Evolutionary conservation across 2,329 filamentous ascomycete genomes (phyloP).

Genomic region (Chrysoporthe cubensis): DNA sequence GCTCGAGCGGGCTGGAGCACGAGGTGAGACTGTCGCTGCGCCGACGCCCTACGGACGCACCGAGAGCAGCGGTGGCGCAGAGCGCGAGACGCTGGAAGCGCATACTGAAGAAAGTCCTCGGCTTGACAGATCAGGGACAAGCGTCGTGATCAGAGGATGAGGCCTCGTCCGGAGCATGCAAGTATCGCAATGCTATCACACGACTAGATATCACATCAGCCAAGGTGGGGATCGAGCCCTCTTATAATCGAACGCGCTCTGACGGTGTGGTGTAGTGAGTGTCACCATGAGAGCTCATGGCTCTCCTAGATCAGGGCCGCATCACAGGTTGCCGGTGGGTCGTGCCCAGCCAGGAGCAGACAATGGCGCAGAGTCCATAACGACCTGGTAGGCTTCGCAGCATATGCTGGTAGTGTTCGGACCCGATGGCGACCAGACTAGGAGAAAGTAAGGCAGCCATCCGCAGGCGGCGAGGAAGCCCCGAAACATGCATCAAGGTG

Average conservation of each 20-base stretch:
- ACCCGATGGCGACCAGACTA: background rate
- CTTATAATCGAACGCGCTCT: background rate
- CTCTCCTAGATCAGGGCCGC: background rate
- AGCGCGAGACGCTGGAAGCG: background rate
- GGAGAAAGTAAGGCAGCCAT: background rate
- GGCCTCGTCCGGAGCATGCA: background rate
- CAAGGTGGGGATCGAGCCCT: background rate
- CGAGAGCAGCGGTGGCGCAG: background rate
- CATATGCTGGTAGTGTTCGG: background rate
- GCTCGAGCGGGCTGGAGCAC: slow-evolving; percentile 7
- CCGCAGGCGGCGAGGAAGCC: background rate
- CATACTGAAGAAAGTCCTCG: background rate
- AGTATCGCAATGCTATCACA: background rate
- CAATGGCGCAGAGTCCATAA: background rate
- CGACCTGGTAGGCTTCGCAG: background rate
- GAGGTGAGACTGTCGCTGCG: background rate
- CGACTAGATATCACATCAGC: too few species aligned
- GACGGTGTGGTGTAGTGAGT: background rate
- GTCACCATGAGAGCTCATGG: background rate
- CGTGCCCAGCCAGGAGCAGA: background rate
- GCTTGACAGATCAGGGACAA: background rate
- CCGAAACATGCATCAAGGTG: slow-evolving; percentile 8
- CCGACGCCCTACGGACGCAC: background rate
- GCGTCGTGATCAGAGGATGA: background rate
- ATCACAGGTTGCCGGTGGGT: background rate